Base-by-base conservation (phyloP, 192 early-diverging fungal species). In the Backusella westeae region DNA sequence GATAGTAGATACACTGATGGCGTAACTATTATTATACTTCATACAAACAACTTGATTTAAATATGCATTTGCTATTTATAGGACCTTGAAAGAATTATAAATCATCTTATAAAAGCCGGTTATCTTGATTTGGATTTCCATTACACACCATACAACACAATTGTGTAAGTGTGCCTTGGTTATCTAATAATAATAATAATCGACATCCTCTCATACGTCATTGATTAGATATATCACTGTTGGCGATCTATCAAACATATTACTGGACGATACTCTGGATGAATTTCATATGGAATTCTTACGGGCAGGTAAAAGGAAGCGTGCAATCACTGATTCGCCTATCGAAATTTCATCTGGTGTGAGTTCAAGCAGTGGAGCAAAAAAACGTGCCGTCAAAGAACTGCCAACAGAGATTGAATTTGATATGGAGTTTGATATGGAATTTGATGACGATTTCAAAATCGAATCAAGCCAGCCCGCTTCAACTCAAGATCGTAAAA, bases 121-220 rank as follows among this genome's bases (percentile, higher is more conserved):
- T 88, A 89, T 38, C 81, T 93, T 7, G 69, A 78, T 2, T 89
- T 92, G 44, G 88, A 86, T 56, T 93, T 88, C 75, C 81, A 86
- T 38, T 90, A 90, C 72, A 93, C 88, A 5, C 86, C 87, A 0
- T 91, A 91, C 68, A 72, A 79, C 1, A 91, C 90, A 23, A 84
- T 91, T 19, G 86, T 88, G 75, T 93, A 90, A 69, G 77, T 87
- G 14, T 44, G 5, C 12, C 4, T 17, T 44, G 3, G 32, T 32
- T 32, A 32, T 32, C 32, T 32, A 32, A 32, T 32, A 32, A 32
- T 32, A 32, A 32, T 32, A 32, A 32, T 3, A 32, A 32, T 32
- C 2, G 0, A 0, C 32, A 32, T 32, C 32, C 2, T 32, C 26
- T 29, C 56, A 63, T 59, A 2, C 8, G 3, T 1, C 29, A 29